Evolutionary conservation across 805 yeast species (phyloP).

Genomic region (Metschnikowia gruessii): DNA sequence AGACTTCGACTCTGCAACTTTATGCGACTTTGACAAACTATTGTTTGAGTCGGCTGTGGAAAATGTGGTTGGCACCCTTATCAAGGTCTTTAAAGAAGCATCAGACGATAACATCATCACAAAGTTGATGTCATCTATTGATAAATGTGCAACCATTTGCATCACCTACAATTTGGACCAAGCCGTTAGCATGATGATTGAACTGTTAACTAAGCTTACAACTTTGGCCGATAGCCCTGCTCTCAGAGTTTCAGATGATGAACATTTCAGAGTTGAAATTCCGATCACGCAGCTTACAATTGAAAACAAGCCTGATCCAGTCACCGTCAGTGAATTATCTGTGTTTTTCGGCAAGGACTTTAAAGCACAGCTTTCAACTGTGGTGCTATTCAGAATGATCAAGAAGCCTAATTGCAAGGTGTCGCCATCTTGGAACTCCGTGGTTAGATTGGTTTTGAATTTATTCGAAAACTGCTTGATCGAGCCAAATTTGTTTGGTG

Average conservation of each 20-base stretch:
- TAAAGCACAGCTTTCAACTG: constrained; percentile 86
- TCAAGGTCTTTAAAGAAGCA: constrained; percentile 81
- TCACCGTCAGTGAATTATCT: constrained; percentile 78
- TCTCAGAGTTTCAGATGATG: constrained; percentile 13
- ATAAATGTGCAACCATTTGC: constrained; percentile 79
- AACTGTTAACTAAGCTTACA: constrained; percentile 64
- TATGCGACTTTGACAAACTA: constrained; percentile 63
- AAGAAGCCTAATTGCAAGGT: constrained; percentile 53
- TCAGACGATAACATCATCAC: constrained; percentile 87
- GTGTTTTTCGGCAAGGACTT: constrained; percentile 86
- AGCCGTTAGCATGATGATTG: constrained; percentile 65
- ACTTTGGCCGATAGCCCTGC: constrained; percentile 49
- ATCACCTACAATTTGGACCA: constrained; percentile 54
- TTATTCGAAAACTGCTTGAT: constrained; percentile 72
- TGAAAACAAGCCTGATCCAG: constrained; percentile 52
- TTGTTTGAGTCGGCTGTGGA: constrained; percentile 65
- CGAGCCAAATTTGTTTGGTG: constrained; percentile 57
- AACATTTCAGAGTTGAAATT: constrained; percentile 29
- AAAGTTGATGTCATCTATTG: constrained; percentile 82
- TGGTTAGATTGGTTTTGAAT: constrained; percentile 57
- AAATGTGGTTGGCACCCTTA: constrained; percentile 65
- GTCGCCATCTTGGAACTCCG: constrained; percentile 56
- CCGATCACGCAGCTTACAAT: constrained; percentile 39
- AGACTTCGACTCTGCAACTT: constrained; percentile 23
- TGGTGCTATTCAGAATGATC: constrained; percentile 77